Conservation (phyloP, 257 asterid genomes). For the Solanum microdontum region DNA sequence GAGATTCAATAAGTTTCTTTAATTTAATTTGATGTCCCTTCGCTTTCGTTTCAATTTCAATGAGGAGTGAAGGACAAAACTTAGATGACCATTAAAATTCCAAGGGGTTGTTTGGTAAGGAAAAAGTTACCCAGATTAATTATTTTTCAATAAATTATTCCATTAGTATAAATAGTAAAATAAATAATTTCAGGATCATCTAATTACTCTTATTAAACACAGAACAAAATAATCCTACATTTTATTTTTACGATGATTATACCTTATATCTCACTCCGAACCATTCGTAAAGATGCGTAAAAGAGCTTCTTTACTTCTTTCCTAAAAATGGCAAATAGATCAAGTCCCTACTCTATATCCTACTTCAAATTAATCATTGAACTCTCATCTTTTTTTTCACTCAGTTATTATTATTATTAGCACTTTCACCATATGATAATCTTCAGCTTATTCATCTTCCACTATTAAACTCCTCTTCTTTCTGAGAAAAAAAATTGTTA, state of each 20-base stretch:
- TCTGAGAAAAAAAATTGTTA: not conserved
- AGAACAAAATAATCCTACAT: too few species aligned
- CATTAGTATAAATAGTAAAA: too few species aligned
- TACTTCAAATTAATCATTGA: not conserved
- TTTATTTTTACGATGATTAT: too few species aligned
- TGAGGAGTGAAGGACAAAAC: not conserved
- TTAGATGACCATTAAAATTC: not conserved
- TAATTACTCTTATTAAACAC: fast-evolving
- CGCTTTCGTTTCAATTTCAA: not conserved
- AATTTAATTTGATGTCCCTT: not conserved
- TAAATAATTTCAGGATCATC: too few species aligned
- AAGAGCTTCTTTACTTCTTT: not conserved
- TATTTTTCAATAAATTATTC: too few species aligned
- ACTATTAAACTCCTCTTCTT: not conserved
- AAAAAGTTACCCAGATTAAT: too few species aligned
- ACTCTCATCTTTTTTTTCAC: not conserved
- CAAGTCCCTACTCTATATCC: not conserved
- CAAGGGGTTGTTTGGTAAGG: too few species aligned
- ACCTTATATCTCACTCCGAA: not conserved
- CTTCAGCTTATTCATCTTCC: not conserved
- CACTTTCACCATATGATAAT: not conserved
- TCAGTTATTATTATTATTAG: not conserved
- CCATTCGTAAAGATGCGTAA: not conserved
- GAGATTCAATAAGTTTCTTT: not conserved
- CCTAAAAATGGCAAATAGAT: not conserved